Evolutionary conservation across 345 rosid species (phyloP), one percentile per base, ranked within the genome.

Genomic region (Mallotus nudiflorus): DNA sequence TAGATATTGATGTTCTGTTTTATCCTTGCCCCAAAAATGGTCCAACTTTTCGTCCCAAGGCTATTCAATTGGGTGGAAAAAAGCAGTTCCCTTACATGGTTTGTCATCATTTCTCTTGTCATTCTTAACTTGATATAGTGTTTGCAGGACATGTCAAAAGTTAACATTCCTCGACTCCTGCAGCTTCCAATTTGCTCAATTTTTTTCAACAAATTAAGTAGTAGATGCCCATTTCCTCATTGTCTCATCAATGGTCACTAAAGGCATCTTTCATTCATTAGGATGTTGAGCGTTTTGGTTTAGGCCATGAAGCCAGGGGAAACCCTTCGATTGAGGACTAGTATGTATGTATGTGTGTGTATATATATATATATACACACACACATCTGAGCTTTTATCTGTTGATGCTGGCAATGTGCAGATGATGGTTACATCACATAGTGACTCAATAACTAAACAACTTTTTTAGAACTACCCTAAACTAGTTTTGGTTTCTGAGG

Each of bases 61-160:
- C 80, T 74, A 70, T 49, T 49, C 82, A 91, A 84, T 79, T 89
- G 97, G 97, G 97, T 2, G 97, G 98, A 59, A 91, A 91, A 70
- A 80, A 85, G 80, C 98, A 86, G 76, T 94, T 88, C 77, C 97
- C 98, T 1, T 94, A 94, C 85, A 91, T 94, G 97, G 98, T 94
- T 71, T 79, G 88, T 25, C 81, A 46, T 74, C 35, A 27, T 52
- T 71, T 66, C n/a, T 60, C 66, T 67, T 66, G 48, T 69, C 66
- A 25, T 35, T 67, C 22, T 14, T 62, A 46, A 15, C 33, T 39
- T 52, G 22, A 31, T n/a, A 19, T 55, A 15, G 0, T n/a, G 49
- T 12, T 35, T 37, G 22, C 33, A 37, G 35, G 45, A 33, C 58
- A 48, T 48, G n/a, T n/a, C n/a, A 48, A 7, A 57, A 31, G 12